Evolutionary conservation across 2,329 filamentous ascomycete genomes (phyloP).

Genomic region (Botrytis porri): DNA sequence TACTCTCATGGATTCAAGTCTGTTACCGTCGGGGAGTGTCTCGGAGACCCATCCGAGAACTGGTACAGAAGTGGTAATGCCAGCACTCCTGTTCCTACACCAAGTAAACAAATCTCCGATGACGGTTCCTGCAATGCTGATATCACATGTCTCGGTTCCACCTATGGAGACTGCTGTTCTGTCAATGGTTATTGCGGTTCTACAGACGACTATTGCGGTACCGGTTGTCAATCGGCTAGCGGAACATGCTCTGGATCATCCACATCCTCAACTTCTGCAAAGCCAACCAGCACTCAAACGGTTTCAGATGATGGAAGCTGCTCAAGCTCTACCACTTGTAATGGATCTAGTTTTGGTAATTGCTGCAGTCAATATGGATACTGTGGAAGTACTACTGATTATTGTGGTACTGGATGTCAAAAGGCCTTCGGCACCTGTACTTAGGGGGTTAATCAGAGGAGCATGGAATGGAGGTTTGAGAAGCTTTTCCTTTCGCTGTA

Average conservation of each 20-base stretch:
- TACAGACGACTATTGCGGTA: constrained; percentile 24
- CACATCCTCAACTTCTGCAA: constrained; percentile 8
- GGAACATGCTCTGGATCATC: constrained; percentile 16
- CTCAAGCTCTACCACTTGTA: constrained; percentile 26
- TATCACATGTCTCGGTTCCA: constrained; percentile 24
- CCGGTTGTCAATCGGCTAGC: constrained; percentile 21
- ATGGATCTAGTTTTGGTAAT: constrained; percentile 25
- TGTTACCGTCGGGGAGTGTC: constrained; percentile 48
- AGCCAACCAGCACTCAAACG: background rate
- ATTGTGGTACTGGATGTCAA: constrained; percentile 18
- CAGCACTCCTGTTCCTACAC: constrained; percentile 8
- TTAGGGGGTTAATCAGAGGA: background rate
- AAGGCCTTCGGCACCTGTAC: constrained; percentile 13
- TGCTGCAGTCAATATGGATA: constrained; percentile 26
- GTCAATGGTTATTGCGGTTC: constrained; percentile 24
- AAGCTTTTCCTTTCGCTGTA: constrained; percentile 1
- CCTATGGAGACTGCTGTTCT: constrained; percentile 26
- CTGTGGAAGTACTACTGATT: constrained; percentile 16
- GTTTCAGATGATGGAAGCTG: constrained; percentile 27
- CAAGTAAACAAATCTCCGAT: constrained; percentile 15
- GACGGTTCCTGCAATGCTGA: constrained; percentile 25
- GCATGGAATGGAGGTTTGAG: background rate
- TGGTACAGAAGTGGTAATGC: constrained; percentile 43
- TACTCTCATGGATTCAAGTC: constrained; percentile 40
- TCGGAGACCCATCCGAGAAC: constrained; percentile 43